A percentile compares a stretch with the other conserved stretches of the same genome.
These are phyloP conservation scores for Phytophthora multivora DNA, from an alignment of 352 stramenopile genomes.

Conservation along the genomic window DNA sequence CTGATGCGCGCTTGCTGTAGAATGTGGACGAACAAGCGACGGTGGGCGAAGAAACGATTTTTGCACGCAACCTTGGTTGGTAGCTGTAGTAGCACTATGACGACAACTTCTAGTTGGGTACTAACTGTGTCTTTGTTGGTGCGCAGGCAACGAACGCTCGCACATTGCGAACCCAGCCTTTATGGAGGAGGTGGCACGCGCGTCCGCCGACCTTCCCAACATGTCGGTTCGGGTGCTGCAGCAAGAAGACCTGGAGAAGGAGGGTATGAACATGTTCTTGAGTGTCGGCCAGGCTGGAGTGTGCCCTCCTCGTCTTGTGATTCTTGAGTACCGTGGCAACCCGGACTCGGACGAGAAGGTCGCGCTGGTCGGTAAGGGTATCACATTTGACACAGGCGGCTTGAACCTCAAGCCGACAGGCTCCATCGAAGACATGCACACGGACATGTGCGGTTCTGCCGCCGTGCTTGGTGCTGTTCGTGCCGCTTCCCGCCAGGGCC, in stretches of 20 bases:
- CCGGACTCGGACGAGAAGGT: slow-evolving; percentile 66
- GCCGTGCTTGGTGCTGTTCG: slow-evolving; percentile 84
- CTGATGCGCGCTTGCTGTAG: slow-evolving; percentile 28
- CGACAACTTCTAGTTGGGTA: not conserved
- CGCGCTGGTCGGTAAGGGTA: slow-evolving; percentile 93
- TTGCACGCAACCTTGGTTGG: slow-evolving; percentile 80
- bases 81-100: not conserved
- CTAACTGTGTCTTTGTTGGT: not conserved
- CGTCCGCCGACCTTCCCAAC: slow-evolving; percentile 74
- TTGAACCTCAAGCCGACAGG: slow-evolving; percentile 94
- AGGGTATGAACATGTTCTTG: slow-evolving; percentile 89
- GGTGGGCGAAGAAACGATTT: slow-evolving; percentile 83
- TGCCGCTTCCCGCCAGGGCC: slow-evolving; percentile 63
- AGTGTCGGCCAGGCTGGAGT: slow-evolving; percentile 79
- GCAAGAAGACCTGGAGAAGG: slow-evolving; percentile 67
- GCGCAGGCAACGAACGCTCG: slow-evolving; percentile 71
- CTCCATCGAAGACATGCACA: slow-evolving; percentile 93
- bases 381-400: slow-evolving; percentile 96
- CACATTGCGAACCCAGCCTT: slow-evolving; percentile 81
- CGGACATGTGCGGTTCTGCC: slow-evolving; percentile 91
- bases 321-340: slow-evolving; percentile 84
- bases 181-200: slow-evolving; percentile 77
- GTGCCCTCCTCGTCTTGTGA: slow-evolving; percentile 78
- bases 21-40: slow-evolving; percentile 66
- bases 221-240: slow-evolving; percentile 84